phyloP scores from a whole-genome alignment of 2,329 filamentous ascomycete species.

The Triangularia setosa region DNA sequence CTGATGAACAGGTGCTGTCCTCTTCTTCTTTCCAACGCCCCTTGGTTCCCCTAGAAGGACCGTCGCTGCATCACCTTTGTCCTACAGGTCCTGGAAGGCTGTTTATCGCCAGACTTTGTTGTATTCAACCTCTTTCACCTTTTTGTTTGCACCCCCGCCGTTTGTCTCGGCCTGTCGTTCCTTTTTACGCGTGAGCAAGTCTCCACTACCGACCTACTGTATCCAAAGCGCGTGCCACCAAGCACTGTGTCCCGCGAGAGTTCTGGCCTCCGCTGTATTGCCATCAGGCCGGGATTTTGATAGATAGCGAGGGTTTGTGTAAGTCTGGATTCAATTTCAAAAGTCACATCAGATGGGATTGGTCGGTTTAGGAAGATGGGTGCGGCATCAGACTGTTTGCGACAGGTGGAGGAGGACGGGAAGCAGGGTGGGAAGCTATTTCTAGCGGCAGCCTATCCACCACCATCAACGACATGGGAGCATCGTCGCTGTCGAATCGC shows the following conservation, averaged over 20 bases:
- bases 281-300: not conserved
- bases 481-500: not conserved
- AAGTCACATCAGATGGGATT: not conserved
- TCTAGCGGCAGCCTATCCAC: not conserved
- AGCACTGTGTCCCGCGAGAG: not conserved
- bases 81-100: constrained; percentile 4
- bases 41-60: constrained; percentile 7
- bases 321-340: not conserved
- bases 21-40: constrained; percentile 11
- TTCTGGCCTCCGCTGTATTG: not conserved
- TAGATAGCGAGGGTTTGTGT: not conserved
- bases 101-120: not conserved
- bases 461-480: not conserved
- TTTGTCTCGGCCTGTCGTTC: constrained; percentile 9
- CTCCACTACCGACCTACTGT: constrained; percentile 12
- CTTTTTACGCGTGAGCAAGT: constrained; percentile 20
- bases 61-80: not conserved
- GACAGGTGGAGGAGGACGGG: not conserved
- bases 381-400: not conserved
- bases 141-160: not conserved
- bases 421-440: not conserved
- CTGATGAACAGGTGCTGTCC: constrained; percentile 11
- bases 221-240: constrained; percentile 11
- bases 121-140: constrained; percentile 7
- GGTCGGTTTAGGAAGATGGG: not conserved